Evolutionary conservation across 495 filamentous ascomycete genomes (phyloP).

Genomic region (Hypoxylon trugodes): DNA sequence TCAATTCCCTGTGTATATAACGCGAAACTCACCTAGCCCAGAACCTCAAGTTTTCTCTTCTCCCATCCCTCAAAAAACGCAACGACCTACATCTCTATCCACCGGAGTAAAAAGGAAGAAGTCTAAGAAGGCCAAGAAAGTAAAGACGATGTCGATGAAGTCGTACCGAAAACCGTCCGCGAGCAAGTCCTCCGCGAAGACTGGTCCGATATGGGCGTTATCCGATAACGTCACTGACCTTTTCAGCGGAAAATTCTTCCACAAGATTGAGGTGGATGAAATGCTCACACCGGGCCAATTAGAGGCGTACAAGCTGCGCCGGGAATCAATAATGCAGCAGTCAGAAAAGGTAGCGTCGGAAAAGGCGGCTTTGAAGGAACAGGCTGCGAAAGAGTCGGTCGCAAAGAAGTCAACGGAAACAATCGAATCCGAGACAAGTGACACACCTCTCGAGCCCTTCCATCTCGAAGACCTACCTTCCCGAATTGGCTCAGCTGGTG

Average conservation of each 20-base stretch:
- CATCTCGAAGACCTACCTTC: conserved; percentile 47
- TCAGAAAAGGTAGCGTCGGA: conserved; percentile 30
- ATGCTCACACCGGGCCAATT: conserved; percentile 59
- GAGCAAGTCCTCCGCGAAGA: conserved; percentile 44
- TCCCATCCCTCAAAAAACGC: conserved; percentile 13
- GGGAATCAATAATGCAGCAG: conserved; percentile 43
- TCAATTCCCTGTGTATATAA: conserved; percentile 8
- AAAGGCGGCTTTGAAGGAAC: background rate
- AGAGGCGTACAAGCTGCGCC: conserved; percentile 44
- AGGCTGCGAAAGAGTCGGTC: too few relatives aligned
- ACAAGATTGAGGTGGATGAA: conserved; percentile 59
- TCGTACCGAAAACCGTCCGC: conserved; percentile 35
- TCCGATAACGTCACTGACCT: conserved; percentile 58
- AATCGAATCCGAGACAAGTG: conserved; percentile 40
- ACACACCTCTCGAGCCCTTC: conserved; percentile 49
- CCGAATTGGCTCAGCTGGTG: conserved; percentile 39
- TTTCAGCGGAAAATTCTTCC: conserved; percentile 54
- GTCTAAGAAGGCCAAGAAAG: conserved; percentile 51
- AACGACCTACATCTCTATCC: conserved; percentile 13
- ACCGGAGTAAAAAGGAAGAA: conserved; percentile 50
- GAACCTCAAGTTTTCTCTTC: conserved; percentile 7
- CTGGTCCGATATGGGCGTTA: conserved; percentile 54
- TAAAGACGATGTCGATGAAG: conserved; percentile 41
- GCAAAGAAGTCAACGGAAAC: conserved; percentile 39
- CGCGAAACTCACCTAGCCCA: too few relatives aligned